Conservation (phyloP, 2,329 filamentous ascomycete species). For the Colletotrichum sp. region DNA sequence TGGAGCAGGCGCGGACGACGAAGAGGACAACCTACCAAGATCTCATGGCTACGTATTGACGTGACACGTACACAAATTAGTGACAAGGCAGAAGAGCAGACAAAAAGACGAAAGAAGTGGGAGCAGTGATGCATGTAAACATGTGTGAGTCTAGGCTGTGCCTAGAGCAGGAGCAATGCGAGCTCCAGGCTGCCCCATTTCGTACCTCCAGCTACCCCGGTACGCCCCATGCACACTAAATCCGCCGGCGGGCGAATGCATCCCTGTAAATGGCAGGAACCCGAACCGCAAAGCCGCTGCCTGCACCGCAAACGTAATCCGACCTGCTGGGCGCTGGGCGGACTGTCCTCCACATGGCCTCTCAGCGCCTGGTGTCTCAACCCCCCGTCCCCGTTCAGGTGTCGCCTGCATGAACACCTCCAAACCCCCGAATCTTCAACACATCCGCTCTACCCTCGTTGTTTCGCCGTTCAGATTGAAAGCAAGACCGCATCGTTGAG, state of each 20-base stretch:
- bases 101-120: not conserved
- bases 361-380: constrained; percentile 12
- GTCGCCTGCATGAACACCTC: constrained; percentile 10
- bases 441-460: not conserved
- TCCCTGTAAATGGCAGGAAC: not conserved
- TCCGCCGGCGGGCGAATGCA: not conserved
- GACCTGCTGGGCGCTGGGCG: not conserved
- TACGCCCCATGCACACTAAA: not conserved
- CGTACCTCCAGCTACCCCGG: not conserved
- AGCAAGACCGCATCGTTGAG: not conserved
- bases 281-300: not conserved
- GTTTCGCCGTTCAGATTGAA: not conserved
- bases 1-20: not conserved
- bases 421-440: constrained; percentile 9
- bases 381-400: not conserved
- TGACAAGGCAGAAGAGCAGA: not conserved
- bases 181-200: not conserved
- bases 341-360: constrained; percentile 1
- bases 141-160: not conserved
- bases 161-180: not conserved
- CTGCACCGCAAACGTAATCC: not conserved
- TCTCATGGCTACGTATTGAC: not conserved
- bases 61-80: not conserved
- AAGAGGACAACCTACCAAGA: not conserved
- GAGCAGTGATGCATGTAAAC: not conserved